These are phyloP conservation scores for Chlorella sp. DNA, from an alignment of 139 green algal species.

Conservation along the genomic window DNA sequence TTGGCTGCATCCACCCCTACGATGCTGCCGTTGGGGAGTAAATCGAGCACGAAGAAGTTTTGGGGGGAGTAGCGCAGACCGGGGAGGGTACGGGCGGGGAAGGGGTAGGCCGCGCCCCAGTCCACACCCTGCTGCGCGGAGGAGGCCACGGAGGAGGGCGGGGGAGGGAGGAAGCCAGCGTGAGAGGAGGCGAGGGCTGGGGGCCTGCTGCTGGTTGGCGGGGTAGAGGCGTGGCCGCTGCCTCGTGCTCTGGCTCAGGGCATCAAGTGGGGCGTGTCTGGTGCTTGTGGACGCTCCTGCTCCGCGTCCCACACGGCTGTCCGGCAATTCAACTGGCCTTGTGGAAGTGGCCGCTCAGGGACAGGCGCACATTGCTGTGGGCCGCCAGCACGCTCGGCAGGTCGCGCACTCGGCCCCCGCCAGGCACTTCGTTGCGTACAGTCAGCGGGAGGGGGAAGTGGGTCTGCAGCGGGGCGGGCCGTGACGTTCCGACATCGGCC, in stretches of 20 bases:
- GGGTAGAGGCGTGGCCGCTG: neutral
- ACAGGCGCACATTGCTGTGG: constrained; percentile 17
- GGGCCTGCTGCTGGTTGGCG: no score
- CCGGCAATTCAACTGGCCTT: neutral
- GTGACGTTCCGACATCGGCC: no score
- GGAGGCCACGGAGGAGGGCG: neutral
- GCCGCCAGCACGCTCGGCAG: constrained; percentile 2
- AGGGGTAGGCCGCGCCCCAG: constrained; percentile 16
- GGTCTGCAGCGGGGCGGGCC: neutral
- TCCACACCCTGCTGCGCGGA: constrained; percentile 2
- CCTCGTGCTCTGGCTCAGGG: neutral
- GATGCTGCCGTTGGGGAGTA: constrained; percentile 7
- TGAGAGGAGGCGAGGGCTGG: no score
- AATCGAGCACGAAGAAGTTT: constrained; percentile 15
- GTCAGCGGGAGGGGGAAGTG: constrained; percentile 11
- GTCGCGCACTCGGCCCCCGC: neutral
- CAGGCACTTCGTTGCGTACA: neutral
- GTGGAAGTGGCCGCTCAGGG: constrained; percentile 27
- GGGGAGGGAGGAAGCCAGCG: neutral
- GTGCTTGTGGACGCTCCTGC: neutral
- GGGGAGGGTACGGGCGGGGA: constrained; percentile 18
- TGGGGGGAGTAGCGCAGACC: constrained; percentile 11
- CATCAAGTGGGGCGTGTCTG: neutral
- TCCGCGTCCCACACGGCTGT: neutral
- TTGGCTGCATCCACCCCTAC: neutral